Conservation (phyloP, 192 early-diverging fungal species). For the Geosiphon pyriformis region DNA sequence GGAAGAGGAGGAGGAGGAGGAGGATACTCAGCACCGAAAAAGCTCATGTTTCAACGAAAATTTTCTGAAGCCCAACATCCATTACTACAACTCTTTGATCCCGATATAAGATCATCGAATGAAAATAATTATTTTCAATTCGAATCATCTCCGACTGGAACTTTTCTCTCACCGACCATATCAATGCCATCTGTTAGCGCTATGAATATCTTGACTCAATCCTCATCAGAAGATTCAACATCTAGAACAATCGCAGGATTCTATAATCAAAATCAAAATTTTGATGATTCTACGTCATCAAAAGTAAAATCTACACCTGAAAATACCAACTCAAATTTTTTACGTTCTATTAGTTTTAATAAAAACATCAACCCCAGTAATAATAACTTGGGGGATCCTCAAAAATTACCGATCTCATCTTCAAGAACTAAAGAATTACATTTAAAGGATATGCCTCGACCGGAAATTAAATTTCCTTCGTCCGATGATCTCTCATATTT, state of each 20-base stretch:
- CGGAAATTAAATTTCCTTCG: background rate
- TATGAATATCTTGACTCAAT: background rate
- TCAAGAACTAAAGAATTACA: background rate
- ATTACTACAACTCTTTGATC: conserved; percentile 19
- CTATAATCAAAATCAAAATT: background rate
- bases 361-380: background rate
- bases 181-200: conserved; percentile 16
- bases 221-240: background rate
- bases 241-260: conserved; percentile 2
- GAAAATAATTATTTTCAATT: background rate
- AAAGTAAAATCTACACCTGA: background rate
- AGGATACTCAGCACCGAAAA: conserved; percentile 4
- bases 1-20: background rate
- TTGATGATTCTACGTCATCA: background rate
- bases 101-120: background rate
- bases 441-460: background rate
- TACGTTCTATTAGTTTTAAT: background rate
- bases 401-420: background rate
- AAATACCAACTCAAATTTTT: background rate
- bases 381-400: background rate
- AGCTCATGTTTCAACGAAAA: conserved; percentile 14
- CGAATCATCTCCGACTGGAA: conserved; percentile 4
- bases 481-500: no score
- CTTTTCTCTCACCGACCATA: conserved; percentile 4
- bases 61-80: conserved; percentile 17